Evolutionary conservation across 257 asterid species (phyloP).

Genomic region (Solanum pinnatisectum): DNA sequence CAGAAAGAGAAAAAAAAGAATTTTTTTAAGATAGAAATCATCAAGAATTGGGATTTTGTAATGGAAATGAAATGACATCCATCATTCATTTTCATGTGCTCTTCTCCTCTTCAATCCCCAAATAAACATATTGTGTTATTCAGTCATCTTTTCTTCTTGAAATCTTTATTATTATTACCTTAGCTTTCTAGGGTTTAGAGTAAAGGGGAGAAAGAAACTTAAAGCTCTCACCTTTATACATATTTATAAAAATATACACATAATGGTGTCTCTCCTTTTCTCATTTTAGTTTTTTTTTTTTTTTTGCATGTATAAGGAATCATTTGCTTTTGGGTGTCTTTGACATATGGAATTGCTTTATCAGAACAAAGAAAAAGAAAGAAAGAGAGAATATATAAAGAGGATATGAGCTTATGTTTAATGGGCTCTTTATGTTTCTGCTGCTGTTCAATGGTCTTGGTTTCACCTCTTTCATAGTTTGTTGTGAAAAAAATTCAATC

Average conservation of each 20-base stretch:
- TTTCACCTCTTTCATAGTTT: constrained; percentile 34
- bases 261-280: background rate
- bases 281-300: background rate
- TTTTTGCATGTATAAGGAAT: constrained; percentile 24
- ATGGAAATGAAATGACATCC: constrained; percentile 27
- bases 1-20: background rate
- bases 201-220: constrained; percentile 14
- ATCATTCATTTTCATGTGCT: constrained; percentile 61
- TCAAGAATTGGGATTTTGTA: constrained; percentile 4
- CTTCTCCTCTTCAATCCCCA: constrained; percentile 64
- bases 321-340: constrained; percentile 46
- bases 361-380: constrained; percentile 29
- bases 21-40: background rate
- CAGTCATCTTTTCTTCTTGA: constrained; percentile 11
- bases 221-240: constrained; percentile 26
- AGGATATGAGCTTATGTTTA: constrained; percentile 46
- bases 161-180: constrained; percentile 1
- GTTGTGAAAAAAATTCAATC: constrained; percentile 41
- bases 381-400: constrained; percentile 13
- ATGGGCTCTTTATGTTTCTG: constrained; percentile 36
- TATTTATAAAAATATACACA: background rate
- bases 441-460: constrained; percentile 55
- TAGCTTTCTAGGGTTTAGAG: constrained; percentile 39
- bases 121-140: constrained; percentile 1
- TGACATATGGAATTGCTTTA: constrained; percentile 46